A percentile compares a stretch with the other conserved stretches of the same genome.
Evolutionary conservation across 2,329 filamentous ascomycete species (phyloP).

Genomic region (Aspergillus vadensis): DNA sequence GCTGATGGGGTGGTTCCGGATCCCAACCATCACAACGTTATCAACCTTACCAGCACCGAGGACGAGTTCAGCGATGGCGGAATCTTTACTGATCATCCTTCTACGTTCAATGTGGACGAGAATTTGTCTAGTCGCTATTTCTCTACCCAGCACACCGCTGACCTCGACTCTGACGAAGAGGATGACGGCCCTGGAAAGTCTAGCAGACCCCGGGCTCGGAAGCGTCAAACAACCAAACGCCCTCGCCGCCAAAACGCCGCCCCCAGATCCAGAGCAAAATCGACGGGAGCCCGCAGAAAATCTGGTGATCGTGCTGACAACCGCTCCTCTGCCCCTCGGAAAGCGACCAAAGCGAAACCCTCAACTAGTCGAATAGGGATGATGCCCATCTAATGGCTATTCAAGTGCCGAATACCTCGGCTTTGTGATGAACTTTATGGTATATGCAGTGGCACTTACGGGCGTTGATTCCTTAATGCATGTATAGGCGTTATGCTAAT

Average conservation of each 20-base stretch:
- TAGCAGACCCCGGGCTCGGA: slow-evolving; percentile 26
- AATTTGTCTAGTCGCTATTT: slow-evolving; percentile 40
- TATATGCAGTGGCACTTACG: slow-evolving; percentile 7
- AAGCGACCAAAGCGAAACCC: slow-evolving; percentile 28
- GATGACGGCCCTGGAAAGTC: slow-evolving; percentile 22
- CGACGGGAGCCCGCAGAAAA: slow-evolving; percentile 27
- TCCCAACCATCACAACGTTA: slow-evolving; percentile 50
- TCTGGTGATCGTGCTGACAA: slow-evolving; percentile 24
- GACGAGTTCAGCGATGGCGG: slow-evolving; percentile 43
- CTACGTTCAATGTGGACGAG: slow-evolving; percentile 28
- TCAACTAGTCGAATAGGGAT: slow-evolving; percentile 37
- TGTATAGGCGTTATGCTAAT: slow-evolving; percentile 20
- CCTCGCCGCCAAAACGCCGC: slow-evolving; percentile 29
- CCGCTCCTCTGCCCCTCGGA: slow-evolving; percentile 28
- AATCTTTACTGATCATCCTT: slow-evolving; percentile 32
- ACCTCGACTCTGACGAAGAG: slow-evolving; percentile 27
- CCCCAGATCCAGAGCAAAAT: slow-evolving; percentile 28
- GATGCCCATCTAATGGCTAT: slow-evolving; percentile 39
- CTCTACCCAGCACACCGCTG: slow-evolving; percentile 24
- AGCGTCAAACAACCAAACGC: slow-evolving; percentile 29
- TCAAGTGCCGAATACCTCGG: neutral
- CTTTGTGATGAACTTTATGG: slow-evolving; percentile 15
- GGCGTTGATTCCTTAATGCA: slow-evolving; percentile 17
- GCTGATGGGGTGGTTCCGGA: slow-evolving; percentile 53
- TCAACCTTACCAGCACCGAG: slow-evolving; percentile 42